Conservation (phyloP, 2,329 filamentous ascomycete species). For the Byssothecium circinans region DNA sequence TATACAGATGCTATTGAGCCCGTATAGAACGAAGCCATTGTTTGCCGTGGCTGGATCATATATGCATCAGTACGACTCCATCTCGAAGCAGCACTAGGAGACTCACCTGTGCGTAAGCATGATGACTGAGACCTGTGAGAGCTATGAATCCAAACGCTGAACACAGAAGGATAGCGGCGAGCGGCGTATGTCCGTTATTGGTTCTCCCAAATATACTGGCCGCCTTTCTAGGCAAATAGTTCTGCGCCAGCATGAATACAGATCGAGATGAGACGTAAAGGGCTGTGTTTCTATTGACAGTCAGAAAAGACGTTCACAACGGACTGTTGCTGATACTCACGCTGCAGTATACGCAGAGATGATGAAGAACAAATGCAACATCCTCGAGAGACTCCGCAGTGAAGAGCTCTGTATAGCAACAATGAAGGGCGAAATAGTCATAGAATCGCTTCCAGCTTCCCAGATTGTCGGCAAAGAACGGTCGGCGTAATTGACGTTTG, state of each 20-base stretch:
- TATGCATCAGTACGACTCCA: neutral
- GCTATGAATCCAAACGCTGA: slow-evolving; percentile 31
- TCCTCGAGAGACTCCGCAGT: slow-evolving; percentile 22
- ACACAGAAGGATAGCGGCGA: slow-evolving; percentile 32
- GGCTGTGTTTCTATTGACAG: slow-evolving; percentile 27
- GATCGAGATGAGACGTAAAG: slow-evolving; percentile 34
- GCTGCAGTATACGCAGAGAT: slow-evolving; percentile 37
- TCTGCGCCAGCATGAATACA: slow-evolving; percentile 32
- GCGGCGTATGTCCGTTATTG: slow-evolving; percentile 34
- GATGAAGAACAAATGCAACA: slow-evolving; percentile 33
- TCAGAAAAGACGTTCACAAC: neutral
- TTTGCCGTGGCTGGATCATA: slow-evolving; percentile 23
- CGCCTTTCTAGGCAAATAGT: slow-evolving; percentile 19
- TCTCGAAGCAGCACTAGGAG: neutral
- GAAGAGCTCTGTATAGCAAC: slow-evolving; percentile 28
- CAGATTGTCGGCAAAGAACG: slow-evolving; percentile 24
- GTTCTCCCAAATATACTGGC: slow-evolving; percentile 29
- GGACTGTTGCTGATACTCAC: slow-evolving; percentile 13
- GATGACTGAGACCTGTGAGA: slow-evolving; percentile 25
- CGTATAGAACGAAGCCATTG: slow-evolving; percentile 31
- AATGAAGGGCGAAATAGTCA: slow-evolving; percentile 26
- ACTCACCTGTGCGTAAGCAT: slow-evolving; percentile 25
- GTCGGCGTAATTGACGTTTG: slow-evolving; percentile 36
- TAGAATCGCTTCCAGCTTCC: slow-evolving; percentile 8
- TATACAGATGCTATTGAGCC: slow-evolving; percentile 31